Conservation (phyloP, 768 basidiomycete species). For the Russula vinacea region DNA sequence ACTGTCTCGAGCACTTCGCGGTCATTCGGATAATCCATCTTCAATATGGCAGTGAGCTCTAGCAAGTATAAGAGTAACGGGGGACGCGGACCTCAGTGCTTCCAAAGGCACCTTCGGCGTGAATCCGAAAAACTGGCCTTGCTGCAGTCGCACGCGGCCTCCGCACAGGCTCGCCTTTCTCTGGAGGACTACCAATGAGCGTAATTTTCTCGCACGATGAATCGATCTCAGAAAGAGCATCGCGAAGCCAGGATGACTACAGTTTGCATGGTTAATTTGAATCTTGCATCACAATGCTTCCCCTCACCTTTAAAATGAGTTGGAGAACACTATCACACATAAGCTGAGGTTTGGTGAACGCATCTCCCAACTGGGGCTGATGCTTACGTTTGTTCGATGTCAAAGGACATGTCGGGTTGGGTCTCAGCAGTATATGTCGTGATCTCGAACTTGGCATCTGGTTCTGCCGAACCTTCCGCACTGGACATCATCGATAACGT, state of each 20-base stretch:
- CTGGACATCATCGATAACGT: conserved; percentile 38
- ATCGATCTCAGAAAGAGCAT: conserved; percentile 88
- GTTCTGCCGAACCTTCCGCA: conserved; percentile 74
- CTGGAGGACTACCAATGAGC: conserved; percentile 67
- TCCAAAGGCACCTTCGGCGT: conserved; percentile 78
- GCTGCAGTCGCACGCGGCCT: conserved; percentile 32
- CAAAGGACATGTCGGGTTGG: conserved; percentile 75
- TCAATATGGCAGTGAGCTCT: conserved; percentile 1
- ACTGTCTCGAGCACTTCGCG: conserved; percentile 87
- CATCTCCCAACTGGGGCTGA: conserved; percentile 10
- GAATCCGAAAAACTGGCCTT: conserved; percentile 75
- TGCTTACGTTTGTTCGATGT: conserved; percentile 57
- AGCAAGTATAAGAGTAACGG: background rate
- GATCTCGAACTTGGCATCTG: conserved; percentile 84
- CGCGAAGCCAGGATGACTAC: conserved; percentile 88
- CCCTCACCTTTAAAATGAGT: conserved; percentile 55
- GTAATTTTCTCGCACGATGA: conserved; percentile 83
- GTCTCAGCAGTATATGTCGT: conserved; percentile 83
- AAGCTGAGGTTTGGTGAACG: conserved; percentile 1
- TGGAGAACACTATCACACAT: conserved; percentile 19
- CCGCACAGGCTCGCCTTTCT: conserved; percentile 25
- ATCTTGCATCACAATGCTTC: conserved; percentile 56
- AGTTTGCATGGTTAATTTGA: background rate
- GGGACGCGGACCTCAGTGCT: conserved; percentile 65
- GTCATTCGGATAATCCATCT: conserved; percentile 98